Percentiles rank a stretch among this genome's conserved stretches.
phyloP scores from a whole-genome alignment of 202 grass and related monocot genomes.

The Carex arenaria region DNA sequence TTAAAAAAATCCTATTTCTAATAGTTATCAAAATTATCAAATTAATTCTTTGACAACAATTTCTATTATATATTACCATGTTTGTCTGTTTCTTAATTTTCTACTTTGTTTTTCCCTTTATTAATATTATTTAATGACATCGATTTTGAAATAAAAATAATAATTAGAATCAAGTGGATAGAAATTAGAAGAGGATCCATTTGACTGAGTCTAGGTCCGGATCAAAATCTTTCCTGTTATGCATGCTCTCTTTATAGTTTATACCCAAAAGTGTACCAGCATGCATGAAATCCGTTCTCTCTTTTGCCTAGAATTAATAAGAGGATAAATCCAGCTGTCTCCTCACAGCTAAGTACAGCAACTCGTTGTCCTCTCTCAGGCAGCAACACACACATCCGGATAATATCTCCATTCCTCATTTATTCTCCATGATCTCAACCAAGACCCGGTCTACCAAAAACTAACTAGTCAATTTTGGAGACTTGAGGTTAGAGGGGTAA shows the following conservation, averaged over 20 bases:
- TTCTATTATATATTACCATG: not conserved
- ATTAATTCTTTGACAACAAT: not conserved
- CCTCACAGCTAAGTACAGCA: slow-evolving; percentile 29
- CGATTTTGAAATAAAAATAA: not conserved
- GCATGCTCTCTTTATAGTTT: not conserved
- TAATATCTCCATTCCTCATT: not conserved
- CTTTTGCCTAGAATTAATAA: not conserved
- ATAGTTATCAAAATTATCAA: not conserved
- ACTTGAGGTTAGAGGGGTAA: not conserved
- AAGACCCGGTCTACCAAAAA: slow-evolving; percentile 17
- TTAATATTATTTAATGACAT: not conserved
- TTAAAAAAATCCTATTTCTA: not conserved
- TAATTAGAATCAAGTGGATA: not conserved
- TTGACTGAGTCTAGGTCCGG: not conserved
- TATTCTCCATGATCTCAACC: not conserved
- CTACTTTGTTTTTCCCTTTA: not conserved
- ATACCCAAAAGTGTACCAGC: not conserved
- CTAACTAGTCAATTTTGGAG: not conserved
- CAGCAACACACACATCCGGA: slow-evolving; percentile 19
- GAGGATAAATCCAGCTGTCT: slow-evolving; percentile 27
- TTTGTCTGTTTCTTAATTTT: too few species aligned
- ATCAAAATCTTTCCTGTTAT: not conserved
- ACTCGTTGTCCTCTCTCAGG: not conserved
- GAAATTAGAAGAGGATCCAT: not conserved
- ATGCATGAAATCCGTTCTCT: not conserved